phyloP scores from a whole-genome alignment of 169 alveolate species.

The Plasmodium cynomolgi region DNA sequence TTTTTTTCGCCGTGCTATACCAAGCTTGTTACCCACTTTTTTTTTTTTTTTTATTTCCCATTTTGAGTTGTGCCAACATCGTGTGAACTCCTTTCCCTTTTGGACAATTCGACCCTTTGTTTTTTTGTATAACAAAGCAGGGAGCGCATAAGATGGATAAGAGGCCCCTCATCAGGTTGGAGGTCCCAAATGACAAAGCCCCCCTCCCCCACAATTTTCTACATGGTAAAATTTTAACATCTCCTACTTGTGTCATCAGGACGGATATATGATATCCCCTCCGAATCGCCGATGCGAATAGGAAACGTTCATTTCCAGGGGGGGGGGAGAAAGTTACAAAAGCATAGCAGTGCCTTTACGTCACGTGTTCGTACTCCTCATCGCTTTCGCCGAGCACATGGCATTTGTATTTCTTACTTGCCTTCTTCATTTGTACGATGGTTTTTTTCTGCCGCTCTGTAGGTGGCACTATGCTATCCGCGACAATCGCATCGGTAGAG shows the following conservation, averaged over 20 bases:
- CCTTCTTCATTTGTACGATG: background rate
- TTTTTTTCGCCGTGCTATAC: background rate
- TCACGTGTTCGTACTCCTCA: constrained; percentile 24
- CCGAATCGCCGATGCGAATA: background rate
- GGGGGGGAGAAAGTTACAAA: background rate
- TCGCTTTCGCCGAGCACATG: constrained; percentile 24
- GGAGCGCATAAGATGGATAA: background rate
- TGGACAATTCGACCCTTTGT: constrained; percentile 10
- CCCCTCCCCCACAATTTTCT: background rate
- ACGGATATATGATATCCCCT: background rate
- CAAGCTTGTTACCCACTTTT: background rate
- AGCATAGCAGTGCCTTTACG: background rate
- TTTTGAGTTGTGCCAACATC: constrained; percentile 11
- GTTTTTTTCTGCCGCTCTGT: background rate
- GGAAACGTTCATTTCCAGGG: background rate
- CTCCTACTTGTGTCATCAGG: background rate
- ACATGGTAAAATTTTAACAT: background rate
- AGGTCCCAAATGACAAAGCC: background rate
- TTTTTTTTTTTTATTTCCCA: background rate
- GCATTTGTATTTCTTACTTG: constrained; percentile 11
- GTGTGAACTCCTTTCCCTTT: background rate
- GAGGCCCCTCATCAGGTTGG: background rate
- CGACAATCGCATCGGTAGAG: background rate
- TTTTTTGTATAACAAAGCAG: background rate
- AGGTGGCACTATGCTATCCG: background rate